Base-by-base conservation (phyloP, 768 basidiomycete genomes). In the Serendipita sp. region DNA sequence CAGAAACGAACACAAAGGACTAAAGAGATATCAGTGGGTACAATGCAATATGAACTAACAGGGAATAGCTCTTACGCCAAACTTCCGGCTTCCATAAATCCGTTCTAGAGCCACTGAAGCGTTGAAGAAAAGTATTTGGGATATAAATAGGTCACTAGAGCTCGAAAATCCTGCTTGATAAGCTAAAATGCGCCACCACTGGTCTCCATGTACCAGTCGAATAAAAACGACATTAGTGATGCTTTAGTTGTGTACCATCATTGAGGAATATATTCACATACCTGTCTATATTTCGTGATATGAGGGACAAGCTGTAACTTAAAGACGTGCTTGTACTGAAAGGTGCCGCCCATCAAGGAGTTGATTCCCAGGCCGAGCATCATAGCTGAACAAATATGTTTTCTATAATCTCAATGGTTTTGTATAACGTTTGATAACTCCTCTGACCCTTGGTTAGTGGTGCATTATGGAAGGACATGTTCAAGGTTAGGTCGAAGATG, bases 241-340 rank as follows among this genome's bases (percentile, higher is more conserved):
- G 73, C 72, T 69, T 75, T 65, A 72, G 68, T 65, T 66, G 63
- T 65, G 28, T 53, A n/a, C 24, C 15, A 30, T 51, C 13, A 45
- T 1, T 35, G 63, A 24, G 24, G 24, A 24, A 24, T 24, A 24
- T 24, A 24, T 24, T 28, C 46, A 68, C 73, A 60, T 76, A 90
- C 92, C 79, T 95, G 92, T 70, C 90, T 88, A 72, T 94, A 82
- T 63, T 82, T 83, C n/a, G 89, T 91, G 56, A 96, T 79, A 72
- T 96, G 92, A 1, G 92, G 93, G 18, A 89, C 81, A 45, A 94
- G 81, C 85, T 92, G 92, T 2, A 96, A 77, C 72, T 93, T 89
- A 66, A 92, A 80, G 72, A 92, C 89, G 70, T 92, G 86, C 72
- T 94, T 95, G 68, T 90, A 76, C 70, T 93, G 92, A 70, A 93